Base-by-base conservation (phyloP, 2,329 filamentous ascomycete genomes). In the Fusarium pilosicola region DNA sequence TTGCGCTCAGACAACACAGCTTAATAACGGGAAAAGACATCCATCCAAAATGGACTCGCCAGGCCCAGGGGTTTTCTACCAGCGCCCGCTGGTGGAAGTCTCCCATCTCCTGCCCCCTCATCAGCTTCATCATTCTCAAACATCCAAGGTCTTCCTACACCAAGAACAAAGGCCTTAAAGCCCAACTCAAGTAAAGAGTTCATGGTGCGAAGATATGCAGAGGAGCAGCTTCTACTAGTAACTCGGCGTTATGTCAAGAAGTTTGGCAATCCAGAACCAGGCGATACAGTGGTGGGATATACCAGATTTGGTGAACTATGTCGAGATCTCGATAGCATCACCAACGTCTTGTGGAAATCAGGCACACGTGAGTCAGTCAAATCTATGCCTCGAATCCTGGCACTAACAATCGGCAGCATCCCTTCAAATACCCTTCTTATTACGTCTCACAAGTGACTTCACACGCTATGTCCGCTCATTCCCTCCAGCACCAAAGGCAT, bases 321-420 rank as follows among this genome's bases (percentile, higher is more conserved):
- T 61, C 88, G 85, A 64, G 94, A 97, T 78, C 82, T 97, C 2
- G 93, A 95, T 63, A 86, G 87, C 11, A 80, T 97, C 18, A 84
- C 97, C 22, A 92, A 97, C 80, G 88, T 97, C 13, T 83, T 97
- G 10, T 98, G 96, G 96, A 88, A 94, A 28, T 94, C 92, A 36
- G 94, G 93, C 15, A 97, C 95, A 28, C 94, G 94, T 95, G 86
- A 80, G 93, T 81, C 8, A 45, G 20, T 0, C 17, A 24, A 17
- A 13, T 15, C 24, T 6, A 15, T 9, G 22, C 4, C 1, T 15
- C 6, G 15, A n/a, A 22, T 10, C 18, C 22, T 34, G 3, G 7
- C 20, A 15, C 52, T 77, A 38, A 78, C 5, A 18, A 11, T 12
- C 4, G 26, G 20, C 32, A 78, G 76, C 76, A 26, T 70, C 73